Percentiles rank a stretch among this genome's conserved stretches.
Conservation (phyloP, 805 yeast species). For the Vanderwaltozyma verrucispora region DNA sequence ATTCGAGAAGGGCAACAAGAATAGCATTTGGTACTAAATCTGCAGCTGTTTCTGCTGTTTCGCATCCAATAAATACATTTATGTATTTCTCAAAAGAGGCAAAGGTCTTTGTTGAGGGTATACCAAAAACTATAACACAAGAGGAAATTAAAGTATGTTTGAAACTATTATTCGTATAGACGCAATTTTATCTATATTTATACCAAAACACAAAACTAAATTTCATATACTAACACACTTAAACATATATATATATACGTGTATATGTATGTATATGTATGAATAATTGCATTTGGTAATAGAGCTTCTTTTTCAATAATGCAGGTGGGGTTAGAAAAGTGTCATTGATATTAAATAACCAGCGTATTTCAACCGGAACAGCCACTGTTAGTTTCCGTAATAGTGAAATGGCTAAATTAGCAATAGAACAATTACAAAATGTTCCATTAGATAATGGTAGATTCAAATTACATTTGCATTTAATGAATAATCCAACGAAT, state of each 20-base stretch:
- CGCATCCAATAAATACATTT: background rate
- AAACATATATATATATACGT: no score
- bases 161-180: no score
- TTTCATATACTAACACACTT: no score
- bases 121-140: background rate
- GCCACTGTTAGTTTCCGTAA: background rate
- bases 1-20: conserved; percentile 1
- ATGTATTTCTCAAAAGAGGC: background rate
- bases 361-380: background rate
- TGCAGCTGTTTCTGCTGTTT: background rate
- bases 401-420: background rate
- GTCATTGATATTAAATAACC: no score
- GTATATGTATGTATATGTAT: no score
- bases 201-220: no score
- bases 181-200: no score
- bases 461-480: background rate
- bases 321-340: background rate
- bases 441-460: background rate
- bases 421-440: background rate
- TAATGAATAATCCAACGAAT: background rate
- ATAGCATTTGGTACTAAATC: background rate
- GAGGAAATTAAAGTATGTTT: background rate
- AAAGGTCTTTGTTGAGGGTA: background rate
- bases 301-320: no score
- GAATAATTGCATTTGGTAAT: no score